A percentile compares a stretch with the other conserved stretches of the same genome.
Evolutionary conservation across 2,329 filamentous ascomycete genomes (phyloP).

Genomic region (Fusarium beomiforme): DNA sequence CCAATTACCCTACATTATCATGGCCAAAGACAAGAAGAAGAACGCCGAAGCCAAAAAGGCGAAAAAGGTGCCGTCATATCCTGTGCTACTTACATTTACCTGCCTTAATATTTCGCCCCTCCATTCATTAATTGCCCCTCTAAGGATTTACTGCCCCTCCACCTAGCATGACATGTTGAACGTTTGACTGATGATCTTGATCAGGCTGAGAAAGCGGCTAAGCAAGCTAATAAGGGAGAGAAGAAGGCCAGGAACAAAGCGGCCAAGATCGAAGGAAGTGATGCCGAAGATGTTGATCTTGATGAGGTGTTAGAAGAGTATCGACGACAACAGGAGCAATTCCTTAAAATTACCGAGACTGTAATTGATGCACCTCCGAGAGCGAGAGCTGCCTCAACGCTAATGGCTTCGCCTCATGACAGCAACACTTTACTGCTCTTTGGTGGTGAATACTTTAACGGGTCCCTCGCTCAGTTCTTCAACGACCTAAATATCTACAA

Average conservation of each 20-base stretch:
- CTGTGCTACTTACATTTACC: conserved; percentile 4
- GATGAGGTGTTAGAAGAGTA: conserved; percentile 95
- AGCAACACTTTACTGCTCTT: conserved; percentile 90
- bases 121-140: conserved; percentile 31
- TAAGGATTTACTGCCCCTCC: conserved; percentile 27
- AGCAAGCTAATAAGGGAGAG: conserved; percentile 89
- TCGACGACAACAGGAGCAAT: conserved; percentile 90
- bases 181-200: conserved; percentile 31
- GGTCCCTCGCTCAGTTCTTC: conserved; percentile 79
- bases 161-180: conserved; percentile 20
- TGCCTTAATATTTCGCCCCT: conserved; percentile 13
- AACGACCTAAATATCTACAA: conserved; percentile 76
- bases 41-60: conserved; percentile 60
- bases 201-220: conserved; percentile 72
- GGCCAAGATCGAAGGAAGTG: conserved; percentile 80
- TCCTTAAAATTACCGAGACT: conserved; percentile 90
- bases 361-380: conserved; percentile 76
- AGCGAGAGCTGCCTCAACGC: conserved; percentile 80
- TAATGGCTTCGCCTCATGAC: conserved; percentile 87
- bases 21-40: conserved; percentile 66
- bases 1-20: conserved; percentile 35
- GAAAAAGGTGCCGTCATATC: conserved; percentile 53
- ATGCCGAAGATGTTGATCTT: conserved; percentile 91
- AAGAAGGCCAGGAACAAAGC: conserved; percentile 81
- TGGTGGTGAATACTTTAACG: conserved; percentile 96